These are phyloP conservation scores for Kwoniella europaea DNA, from an alignment of 768 basidiomycete species.

Conservation along the genomic window DNA sequence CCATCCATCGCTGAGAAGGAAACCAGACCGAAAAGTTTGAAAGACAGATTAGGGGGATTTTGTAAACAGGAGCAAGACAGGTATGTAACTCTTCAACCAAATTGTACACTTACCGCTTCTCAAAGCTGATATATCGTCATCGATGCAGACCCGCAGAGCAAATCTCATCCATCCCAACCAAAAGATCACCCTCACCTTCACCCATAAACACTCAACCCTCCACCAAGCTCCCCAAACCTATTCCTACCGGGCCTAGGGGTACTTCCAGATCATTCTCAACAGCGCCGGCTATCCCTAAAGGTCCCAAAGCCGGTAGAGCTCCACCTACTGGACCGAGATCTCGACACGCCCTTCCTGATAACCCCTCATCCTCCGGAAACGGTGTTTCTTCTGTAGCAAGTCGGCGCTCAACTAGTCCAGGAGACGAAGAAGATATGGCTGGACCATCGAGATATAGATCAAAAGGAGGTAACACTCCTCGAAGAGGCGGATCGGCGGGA, in stretches of 20 bases:
- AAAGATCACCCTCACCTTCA: slow-evolving; percentile 17
- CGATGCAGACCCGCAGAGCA: neutral
- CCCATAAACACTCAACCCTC: slow-evolving; percentile 3
- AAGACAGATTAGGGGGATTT: slow-evolving; percentile 21
- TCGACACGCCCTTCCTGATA: neutral
- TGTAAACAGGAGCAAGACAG: neutral
- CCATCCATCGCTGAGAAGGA: neutral
- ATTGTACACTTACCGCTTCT: neutral
- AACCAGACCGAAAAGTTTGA: slow-evolving; percentile 2
- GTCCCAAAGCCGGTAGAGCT: slow-evolving; percentile 25
- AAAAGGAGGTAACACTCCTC: slow-evolving; percentile 9
- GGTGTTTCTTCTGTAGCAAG: neutral
- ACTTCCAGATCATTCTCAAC: neutral
- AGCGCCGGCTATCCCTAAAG: slow-evolving; percentile 27
- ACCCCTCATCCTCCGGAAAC: neutral
- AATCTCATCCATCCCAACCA: neutral
- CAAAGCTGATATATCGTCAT: neutral
- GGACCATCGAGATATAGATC: slow-evolving; percentile 17
- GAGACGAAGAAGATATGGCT: slow-evolving; percentile 28
- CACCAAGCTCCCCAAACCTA: slow-evolving; percentile 27
- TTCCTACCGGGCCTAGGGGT: slow-evolving; percentile 40
- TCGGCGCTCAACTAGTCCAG: slow-evolving; percentile 1
- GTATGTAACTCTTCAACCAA: neutral
- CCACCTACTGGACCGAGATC: slow-evolving; percentile 37
- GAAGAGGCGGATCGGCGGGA: neutral